Evolutionary conservation across 345 rosid species (phyloP).

Genomic region (Eucalyptus cloeziana): DNA sequence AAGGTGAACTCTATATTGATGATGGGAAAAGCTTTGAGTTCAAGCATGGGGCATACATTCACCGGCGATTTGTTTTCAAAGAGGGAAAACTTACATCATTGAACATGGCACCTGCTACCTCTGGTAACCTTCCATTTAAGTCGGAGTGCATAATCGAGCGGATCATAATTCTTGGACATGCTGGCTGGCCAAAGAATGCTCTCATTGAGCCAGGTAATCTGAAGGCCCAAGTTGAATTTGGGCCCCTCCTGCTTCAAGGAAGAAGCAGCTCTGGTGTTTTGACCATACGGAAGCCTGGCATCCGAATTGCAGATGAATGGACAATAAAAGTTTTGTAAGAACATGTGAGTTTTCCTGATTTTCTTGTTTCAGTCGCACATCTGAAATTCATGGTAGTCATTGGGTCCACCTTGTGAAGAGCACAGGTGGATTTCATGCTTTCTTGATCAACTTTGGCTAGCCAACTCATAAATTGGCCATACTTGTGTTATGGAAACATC

Average conservation of each 20-base stretch:
- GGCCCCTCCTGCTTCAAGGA: slow-evolving; percentile 44
- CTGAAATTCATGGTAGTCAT: not conserved
- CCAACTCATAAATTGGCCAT: not conserved
- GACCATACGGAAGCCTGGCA: slow-evolving; percentile 82
- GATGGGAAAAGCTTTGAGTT: slow-evolving; percentile 87
- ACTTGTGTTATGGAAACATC: not conserved
- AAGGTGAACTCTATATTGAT: slow-evolving; percentile 89
- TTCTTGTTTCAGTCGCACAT: not conserved
- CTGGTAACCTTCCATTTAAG: slow-evolving; percentile 29
- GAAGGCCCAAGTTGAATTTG: slow-evolving; percentile 49
- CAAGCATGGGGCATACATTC: slow-evolving; percentile 55
- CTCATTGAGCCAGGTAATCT: slow-evolving; percentile 56
- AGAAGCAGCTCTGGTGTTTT: slow-evolving; percentile 25
- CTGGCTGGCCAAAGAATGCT: slow-evolving; percentile 37
- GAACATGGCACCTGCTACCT: slow-evolving; percentile 18
- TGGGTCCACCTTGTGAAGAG: not conserved
- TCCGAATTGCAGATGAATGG: slow-evolving; percentile 74
- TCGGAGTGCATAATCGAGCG: slow-evolving; percentile 58
- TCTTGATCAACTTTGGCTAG: not conserved
- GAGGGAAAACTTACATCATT: slow-evolving; percentile 57
- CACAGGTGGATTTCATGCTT: not conserved
- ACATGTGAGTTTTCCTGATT: not conserved
- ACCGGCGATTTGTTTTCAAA: slow-evolving; percentile 66
- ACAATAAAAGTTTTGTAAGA: slow-evolving; percentile 49
- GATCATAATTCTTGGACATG: slow-evolving; percentile 60